Conservation (phyloP, 108 stramenopile genomes). For the Cylindrotheca closterium region DNA sequence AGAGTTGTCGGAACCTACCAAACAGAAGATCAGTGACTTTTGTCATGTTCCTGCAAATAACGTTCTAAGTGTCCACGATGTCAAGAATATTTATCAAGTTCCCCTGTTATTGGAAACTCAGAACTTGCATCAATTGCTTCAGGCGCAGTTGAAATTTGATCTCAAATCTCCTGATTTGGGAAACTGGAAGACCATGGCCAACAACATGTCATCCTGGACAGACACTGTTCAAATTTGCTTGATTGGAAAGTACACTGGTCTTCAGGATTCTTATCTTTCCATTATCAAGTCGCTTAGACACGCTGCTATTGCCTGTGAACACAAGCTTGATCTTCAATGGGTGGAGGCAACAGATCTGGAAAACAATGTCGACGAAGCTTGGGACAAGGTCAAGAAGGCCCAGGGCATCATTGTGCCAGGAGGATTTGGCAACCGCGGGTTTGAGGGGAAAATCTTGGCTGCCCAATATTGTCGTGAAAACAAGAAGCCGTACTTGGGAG, state of each 20-base stretch:
- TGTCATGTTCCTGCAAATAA: constrained; percentile 89
- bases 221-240: constrained; percentile 89
- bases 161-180: constrained; percentile 65
- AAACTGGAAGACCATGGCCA: constrained; percentile 91
- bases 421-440: constrained; percentile 94
- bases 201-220: constrained; percentile 67
- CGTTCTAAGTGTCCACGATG: constrained; percentile 97
- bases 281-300: constrained; percentile 98
- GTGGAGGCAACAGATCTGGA: constrained; percentile 94
- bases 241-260: constrained; percentile 96
- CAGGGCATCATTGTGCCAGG: constrained; percentile 95
- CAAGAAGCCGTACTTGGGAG: constrained; percentile 88
- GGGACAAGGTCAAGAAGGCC: constrained; percentile 71
- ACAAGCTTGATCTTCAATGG: constrained; percentile 90
- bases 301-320: constrained; percentile 87
- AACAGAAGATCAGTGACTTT: constrained; percentile 92
- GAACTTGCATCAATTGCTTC: constrained; percentile 74
- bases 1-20: constrained; percentile 79
- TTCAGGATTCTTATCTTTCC: constrained; percentile 93
- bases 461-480: constrained; percentile 89
- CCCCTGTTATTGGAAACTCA: constrained; percentile 93
- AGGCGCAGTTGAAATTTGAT: constrained; percentile 67
- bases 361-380: constrained; percentile 59
- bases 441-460: constrained; percentile 88
- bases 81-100: constrained; percentile 98